These are phyloP conservation scores for Pseudogymnoascus verrucosus DNA, from an alignment of 2,329 filamentous ascomycete genomes.

Conservation along the genomic window DNA sequence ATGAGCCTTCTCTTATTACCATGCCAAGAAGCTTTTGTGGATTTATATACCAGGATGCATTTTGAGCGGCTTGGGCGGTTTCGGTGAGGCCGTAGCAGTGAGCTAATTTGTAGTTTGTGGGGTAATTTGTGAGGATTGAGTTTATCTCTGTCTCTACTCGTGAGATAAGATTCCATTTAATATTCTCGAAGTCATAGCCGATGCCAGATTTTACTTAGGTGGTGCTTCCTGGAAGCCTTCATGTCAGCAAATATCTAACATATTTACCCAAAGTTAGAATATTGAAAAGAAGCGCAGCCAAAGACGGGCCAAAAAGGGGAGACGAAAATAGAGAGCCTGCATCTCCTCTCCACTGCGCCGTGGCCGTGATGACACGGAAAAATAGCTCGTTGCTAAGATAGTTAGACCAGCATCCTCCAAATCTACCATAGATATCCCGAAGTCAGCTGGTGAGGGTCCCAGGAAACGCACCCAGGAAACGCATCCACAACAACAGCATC, in stretches of 20 bases:
- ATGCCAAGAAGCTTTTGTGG: not conserved
- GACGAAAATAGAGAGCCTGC: not conserved
- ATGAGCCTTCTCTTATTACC: slow-evolving; percentile 1
- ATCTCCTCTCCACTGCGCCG: not conserved
- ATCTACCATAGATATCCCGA: not conserved
- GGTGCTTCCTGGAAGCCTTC: not conserved
- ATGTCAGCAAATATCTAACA: not conserved
- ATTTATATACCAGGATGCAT: not conserved
- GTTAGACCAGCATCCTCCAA: not conserved
- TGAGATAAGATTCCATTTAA: not conserved
- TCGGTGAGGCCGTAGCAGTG: not conserved
- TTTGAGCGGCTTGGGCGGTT: not conserved
- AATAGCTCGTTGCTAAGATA: not conserved
- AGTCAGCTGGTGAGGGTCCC: not conserved
- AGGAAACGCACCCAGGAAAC: too few relatives aligned
- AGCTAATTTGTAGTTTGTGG: not conserved
- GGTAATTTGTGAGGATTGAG: not conserved
- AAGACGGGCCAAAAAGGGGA: not conserved
- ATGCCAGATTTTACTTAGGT: not conserved
- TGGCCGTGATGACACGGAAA: not conserved
- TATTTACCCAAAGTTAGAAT: not conserved
- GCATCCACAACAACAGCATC: not conserved
- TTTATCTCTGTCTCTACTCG: not conserved
- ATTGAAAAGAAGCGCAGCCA: not conserved
- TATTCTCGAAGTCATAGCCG: not conserved